Conservation (phyloP, 345 rosid genomes). For the Ceriops decandra region DNA sequence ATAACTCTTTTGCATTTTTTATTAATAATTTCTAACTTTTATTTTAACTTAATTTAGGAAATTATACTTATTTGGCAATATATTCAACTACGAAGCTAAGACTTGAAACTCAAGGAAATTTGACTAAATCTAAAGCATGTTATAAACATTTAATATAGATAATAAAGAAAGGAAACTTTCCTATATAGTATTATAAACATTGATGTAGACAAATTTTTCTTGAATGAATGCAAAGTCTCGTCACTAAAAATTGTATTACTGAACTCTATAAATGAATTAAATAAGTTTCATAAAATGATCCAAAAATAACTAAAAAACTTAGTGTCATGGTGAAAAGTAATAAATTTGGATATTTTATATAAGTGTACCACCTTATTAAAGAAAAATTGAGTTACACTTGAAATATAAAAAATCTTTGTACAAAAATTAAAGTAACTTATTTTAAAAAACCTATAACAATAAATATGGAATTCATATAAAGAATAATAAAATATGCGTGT, state of each 20-base stretch:
- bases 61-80: too few species aligned
- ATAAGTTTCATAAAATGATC: not conserved
- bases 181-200: too few species aligned
- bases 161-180: too few species aligned
- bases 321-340: not conserved
- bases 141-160: too few species aligned
- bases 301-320: not conserved
- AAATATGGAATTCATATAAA: not conserved
- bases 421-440: not conserved
- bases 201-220: constrained; percentile 5
- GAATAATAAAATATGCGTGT: too few species aligned
- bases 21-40: too few species aligned
- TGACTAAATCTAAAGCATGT: too few species aligned
- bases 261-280: not conserved
- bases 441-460: not conserved
- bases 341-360: not conserved
- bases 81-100: too few species aligned
- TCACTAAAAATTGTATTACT: not conserved
- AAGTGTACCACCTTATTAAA: not conserved
- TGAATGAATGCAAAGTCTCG: not conserved
- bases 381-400: not conserved
- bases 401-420: not conserved
- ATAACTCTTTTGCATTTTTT: too few species aligned
- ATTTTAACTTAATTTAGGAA: too few species aligned
- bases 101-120: too few species aligned